Evolutionary conservation across 169 alveolate species (phyloP).

Genomic region (Plasmodium yoelii): DNA sequence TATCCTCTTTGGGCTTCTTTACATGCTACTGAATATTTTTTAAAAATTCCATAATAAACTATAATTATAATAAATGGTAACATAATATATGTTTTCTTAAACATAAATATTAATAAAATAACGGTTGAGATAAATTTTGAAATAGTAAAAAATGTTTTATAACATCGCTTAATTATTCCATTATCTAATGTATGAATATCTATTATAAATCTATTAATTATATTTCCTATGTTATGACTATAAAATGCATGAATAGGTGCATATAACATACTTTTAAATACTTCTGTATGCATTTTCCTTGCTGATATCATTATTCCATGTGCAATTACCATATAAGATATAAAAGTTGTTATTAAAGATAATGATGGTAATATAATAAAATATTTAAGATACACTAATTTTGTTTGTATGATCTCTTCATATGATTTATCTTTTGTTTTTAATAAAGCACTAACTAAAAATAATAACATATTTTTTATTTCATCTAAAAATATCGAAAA

Average conservation of each 20-base stretch:
- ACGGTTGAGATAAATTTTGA: slow-evolving; percentile 67
- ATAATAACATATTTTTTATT: slow-evolving; percentile 41
- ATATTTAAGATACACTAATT: slow-evolving; percentile 7
- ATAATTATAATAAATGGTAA: slow-evolving; percentile 58
- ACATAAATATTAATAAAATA: slow-evolving; percentile 48
- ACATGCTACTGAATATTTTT: slow-evolving; percentile 74
- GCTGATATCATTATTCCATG: slow-evolving; percentile 78
- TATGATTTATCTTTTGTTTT: slow-evolving; percentile 10
- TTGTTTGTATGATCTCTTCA: slow-evolving; percentile 3
- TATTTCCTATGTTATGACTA: slow-evolving; percentile 79
- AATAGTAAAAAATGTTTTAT: slow-evolving; percentile 69
- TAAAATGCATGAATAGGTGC: slow-evolving; percentile 82
- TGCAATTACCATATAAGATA: slow-evolving; percentile 34
- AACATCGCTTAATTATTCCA: slow-evolving; percentile 78
- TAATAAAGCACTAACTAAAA: slow-evolving; percentile 26
- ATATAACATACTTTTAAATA: slow-evolving; percentile 69
- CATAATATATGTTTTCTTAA: slow-evolving; percentile 35
- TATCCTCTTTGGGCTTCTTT: slow-evolving; percentile 84
- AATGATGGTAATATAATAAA: slow-evolving; percentile 46
- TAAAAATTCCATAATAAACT: slow-evolving; percentile 28
- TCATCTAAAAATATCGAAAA: slow-evolving; percentile 50
- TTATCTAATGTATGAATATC: slow-evolving; percentile 79
- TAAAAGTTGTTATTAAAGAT: slow-evolving; percentile 41
- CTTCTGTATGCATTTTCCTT: slow-evolving; percentile 70
- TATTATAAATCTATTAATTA: slow-evolving; percentile 79